Conservation (phyloP, 164 flowering plant genomes). For the Vitis rupestris region DNA sequence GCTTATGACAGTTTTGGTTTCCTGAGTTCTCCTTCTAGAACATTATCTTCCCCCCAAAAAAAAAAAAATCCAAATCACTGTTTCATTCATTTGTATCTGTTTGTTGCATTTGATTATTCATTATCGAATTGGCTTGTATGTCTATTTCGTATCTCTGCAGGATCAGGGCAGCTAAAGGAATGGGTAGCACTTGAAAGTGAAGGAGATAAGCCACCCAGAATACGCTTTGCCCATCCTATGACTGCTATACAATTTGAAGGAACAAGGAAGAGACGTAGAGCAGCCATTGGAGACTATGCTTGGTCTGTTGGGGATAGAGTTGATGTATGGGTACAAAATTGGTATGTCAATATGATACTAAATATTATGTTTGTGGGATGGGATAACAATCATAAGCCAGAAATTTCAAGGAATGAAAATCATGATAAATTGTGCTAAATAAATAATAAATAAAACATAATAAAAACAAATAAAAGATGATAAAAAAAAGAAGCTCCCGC, state of each 20-base stretch:
- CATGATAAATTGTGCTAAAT: too few species aligned
- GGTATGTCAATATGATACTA: conserved; percentile 42
- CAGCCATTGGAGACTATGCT: conserved; percentile 51
- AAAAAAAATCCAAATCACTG: not conserved
- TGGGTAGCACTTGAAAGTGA: conserved; percentile 67
- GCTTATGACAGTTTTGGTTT: not conserved
- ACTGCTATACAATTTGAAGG: conserved; percentile 61
- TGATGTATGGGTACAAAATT: conserved; percentile 75
- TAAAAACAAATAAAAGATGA: too few species aligned
- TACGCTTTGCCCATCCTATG: conserved; percentile 73
- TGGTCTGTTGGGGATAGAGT: conserved; percentile 95
- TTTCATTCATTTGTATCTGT: not conserved
- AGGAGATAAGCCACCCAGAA: conserved; percentile 55
- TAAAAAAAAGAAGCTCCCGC: too few species aligned
- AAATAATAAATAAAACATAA: too few species aligned
- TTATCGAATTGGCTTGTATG: not conserved
- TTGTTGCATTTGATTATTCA: not conserved
- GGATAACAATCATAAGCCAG: not conserved
- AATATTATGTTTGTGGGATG: too few species aligned
- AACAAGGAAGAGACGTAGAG: conserved; percentile 82
- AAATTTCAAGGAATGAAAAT: too few species aligned
- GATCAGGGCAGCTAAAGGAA: conserved; percentile 55
- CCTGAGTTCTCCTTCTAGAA: not conserved
- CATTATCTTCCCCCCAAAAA: not conserved
- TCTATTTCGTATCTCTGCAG: conserved; percentile 28